Conservation (phyloP, 768 basidiomycete species). For the Mycena crocata region DNA sequence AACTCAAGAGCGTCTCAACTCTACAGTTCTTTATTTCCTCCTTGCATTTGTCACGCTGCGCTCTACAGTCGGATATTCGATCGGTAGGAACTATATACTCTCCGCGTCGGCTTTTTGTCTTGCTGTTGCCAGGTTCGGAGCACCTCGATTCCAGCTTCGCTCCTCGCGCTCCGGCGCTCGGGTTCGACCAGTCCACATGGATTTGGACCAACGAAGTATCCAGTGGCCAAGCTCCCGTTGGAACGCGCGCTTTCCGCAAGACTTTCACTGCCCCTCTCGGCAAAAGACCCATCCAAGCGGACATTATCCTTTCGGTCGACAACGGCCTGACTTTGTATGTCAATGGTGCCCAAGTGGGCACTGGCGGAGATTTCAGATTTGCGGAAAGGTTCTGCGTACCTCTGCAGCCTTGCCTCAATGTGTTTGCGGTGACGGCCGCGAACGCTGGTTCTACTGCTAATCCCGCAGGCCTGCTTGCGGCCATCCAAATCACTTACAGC, state of each 20-base stretch:
- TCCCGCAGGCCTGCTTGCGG: slow-evolving; percentile 45
- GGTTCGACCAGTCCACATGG: slow-evolving; percentile 35
- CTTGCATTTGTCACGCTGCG: slow-evolving; percentile 25
- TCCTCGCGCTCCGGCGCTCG: slow-evolving; percentile 21
- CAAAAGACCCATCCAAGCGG: slow-evolving; percentile 43
- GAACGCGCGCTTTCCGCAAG: slow-evolving; percentile 45
- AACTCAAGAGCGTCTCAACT: not conserved
- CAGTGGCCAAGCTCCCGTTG: slow-evolving; percentile 33
- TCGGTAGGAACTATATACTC: not conserved
- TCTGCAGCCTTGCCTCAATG: slow-evolving; percentile 42
- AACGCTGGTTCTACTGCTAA: slow-evolving; percentile 28
- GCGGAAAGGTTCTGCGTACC: slow-evolving; percentile 45
- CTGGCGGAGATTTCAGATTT: slow-evolving; percentile 27
- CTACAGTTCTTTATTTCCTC: slow-evolving; percentile 18
- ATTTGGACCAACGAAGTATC: slow-evolving; percentile 45
- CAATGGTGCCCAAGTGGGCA: slow-evolving; percentile 43
- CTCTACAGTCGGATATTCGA: not conserved
- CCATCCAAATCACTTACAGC: slow-evolving; percentile 44
- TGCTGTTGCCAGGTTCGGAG: too few species aligned
- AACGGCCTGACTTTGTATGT: slow-evolving; percentile 46
- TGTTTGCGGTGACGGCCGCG: slow-evolving; percentile 46
- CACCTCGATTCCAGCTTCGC: not conserved
- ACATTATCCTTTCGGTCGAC: slow-evolving; percentile 45
- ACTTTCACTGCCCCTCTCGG: slow-evolving; percentile 39
- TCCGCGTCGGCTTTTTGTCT: not conserved